A percentile compares a stretch with the other conserved stretches of the same genome.
phyloP scores from a whole-genome alignment of 176 grass and related monocot species.

The Eleusine coracana region DNA sequence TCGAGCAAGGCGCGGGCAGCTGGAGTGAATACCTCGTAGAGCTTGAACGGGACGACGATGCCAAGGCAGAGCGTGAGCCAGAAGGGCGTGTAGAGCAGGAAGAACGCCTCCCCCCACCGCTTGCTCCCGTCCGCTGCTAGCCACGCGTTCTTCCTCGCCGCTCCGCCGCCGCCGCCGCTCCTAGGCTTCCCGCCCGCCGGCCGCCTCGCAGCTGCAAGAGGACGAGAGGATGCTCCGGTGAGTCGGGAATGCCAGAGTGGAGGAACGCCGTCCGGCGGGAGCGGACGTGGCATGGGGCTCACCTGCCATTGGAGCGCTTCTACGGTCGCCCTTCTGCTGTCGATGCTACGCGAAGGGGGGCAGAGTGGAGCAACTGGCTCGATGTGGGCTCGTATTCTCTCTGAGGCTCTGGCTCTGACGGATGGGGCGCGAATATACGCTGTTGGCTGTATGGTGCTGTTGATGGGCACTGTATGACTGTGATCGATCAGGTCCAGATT shows the following conservation, averaged over 20 bases:
- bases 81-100: slow-evolving; percentile 94
- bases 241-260: neutral
- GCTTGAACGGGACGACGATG: slow-evolving; percentile 82
- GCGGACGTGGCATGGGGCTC: neutral
- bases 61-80: slow-evolving; percentile 92
- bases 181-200: slow-evolving; percentile 10
- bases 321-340: neutral
- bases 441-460: neutral
- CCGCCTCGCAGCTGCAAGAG: slow-evolving; percentile 21
- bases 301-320: slow-evolving; percentile 48
- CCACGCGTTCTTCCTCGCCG: slow-evolving; percentile 48
- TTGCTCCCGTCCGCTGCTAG: slow-evolving; percentile 77
- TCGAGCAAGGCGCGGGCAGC: neutral
- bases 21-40: slow-evolving; percentile 62
- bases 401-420: too few species aligned
- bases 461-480: neutral
- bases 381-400: neutral
- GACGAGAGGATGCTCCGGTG: neutral
- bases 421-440: too few species aligned
- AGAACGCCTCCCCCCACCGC: slow-evolving; percentile 88
- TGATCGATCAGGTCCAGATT: too few species aligned
- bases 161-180: slow-evolving; percentile 24
- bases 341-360: neutral
- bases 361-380: neutral
- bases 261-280: neutral